Percentiles rank a stretch among this genome's conserved stretches.
phyloP scores from a whole-genome alignment of 75 land plant species.

The Sequoiadendron giganteum region DNA sequence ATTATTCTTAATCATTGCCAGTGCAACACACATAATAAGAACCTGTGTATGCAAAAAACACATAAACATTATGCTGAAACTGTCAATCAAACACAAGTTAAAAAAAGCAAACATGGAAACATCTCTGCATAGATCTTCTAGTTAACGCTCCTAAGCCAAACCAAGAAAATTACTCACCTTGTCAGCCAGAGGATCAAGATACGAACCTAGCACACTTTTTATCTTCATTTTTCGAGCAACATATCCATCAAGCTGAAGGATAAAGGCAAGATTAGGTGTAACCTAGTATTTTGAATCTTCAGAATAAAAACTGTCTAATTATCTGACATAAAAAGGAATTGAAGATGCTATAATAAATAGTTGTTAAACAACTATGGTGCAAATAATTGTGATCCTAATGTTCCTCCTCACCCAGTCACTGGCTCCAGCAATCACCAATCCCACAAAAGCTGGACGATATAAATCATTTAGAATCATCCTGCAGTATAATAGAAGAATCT shows the following conservation, averaged over 20 bases:
- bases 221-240: slow-evolving; percentile 77
- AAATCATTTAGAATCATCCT: slow-evolving; percentile 91
- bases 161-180: slow-evolving; percentile 52
- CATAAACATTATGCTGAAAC: not conserved
- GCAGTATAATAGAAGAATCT: slow-evolving; percentile 13
- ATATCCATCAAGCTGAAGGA: slow-evolving; percentile 88
- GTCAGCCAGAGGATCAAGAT: slow-evolving; percentile 97
- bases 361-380: not conserved
- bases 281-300: not conserved
- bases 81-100: slow-evolving; percentile 3
- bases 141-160: not conserved
- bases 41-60: slow-evolving; percentile 45
- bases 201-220: slow-evolving; percentile 87
- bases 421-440: slow-evolving; percentile 75
- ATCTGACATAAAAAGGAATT: not conserved
- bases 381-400: slow-evolving; percentile 8
- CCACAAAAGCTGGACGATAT: slow-evolving; percentile 64
- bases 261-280: slow-evolving; percentile 4
- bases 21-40: slow-evolving; percentile 87
- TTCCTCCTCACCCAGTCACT: slow-evolving; percentile 83
- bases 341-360: not conserved
- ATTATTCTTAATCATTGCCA: slow-evolving; percentile 82
- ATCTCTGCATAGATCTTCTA: not conserved
- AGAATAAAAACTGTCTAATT: not conserved
- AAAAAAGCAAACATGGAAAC: not conserved